Conservation (phyloP, 176 grass and related monocot genomes). For the Oryza brachyantha region DNA sequence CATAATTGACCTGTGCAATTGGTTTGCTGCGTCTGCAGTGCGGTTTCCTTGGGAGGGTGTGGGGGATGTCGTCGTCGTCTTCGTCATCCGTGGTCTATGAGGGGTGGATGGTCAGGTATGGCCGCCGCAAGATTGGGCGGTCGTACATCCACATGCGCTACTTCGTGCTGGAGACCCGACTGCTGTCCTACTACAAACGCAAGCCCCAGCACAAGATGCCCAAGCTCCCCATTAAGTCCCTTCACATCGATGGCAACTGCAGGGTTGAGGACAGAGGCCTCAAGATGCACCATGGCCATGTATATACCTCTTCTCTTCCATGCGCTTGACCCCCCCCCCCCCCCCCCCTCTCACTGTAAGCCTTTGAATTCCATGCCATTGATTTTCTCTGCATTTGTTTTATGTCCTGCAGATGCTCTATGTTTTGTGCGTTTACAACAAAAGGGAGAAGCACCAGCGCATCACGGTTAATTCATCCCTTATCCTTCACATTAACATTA, state of each 20-base stretch:
- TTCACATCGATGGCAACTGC: conserved; percentile 85
- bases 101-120: conserved; percentile 95
- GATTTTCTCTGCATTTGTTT: conserved; percentile 3
- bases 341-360: neutral
- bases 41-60: neutral
- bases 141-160: conserved; percentile 90
- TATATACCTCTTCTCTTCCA: conserved; percentile 19
- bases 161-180: conserved; percentile 79
- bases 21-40: neutral
- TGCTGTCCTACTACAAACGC: conserved; percentile 86
- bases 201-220: conserved; percentile 79
- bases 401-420: conserved; percentile 70
- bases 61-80: conserved; percentile 25
- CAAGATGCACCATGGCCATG: conserved; percentile 86
- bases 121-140: conserved; percentile 81
- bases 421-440: conserved; percentile 91
- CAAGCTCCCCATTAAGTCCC: conserved; percentile 91
- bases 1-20: neutral
- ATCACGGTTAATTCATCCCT: conserved; percentile 53
- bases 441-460: conserved; percentile 87
- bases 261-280: conserved; percentile 97
- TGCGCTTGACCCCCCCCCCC: neutral
- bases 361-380: neutral
- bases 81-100: conserved; percentile 66
- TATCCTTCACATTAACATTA: neutral